Evolutionary conservation across 2,329 filamentous ascomycete species (phyloP), one percentile per base, ranked within the genome.

Genomic region (Clarireedia hainanense): DNA sequence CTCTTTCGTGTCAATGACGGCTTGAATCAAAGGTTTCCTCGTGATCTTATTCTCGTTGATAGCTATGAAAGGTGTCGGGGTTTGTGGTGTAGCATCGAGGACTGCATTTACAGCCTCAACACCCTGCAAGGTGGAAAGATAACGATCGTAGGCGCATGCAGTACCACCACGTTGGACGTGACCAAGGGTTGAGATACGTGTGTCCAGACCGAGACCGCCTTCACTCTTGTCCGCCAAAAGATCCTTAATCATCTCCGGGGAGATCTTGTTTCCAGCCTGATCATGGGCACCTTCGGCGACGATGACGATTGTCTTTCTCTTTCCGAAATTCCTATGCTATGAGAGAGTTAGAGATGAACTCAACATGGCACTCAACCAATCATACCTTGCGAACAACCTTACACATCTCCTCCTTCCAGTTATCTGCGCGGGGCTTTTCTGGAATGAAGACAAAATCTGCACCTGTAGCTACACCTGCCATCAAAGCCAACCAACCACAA

Each of bases 21-120:
- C 91, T 68, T 95, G 82, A 76, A 97, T 88, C 26, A 99, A 76
- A 20, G 91, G 87, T 65, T 91, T 91, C 55, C 91, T 84, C 61
- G 91, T 85, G 69, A 99, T 97, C 76, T 99, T 95, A 80, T 97
- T 97, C 76, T 99, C 94, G 61, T 86, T 91, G 64, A 99, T 91
- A 64, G 91, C 91, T 69, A 99, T 97, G 68, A 99, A 91, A 57
- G 91, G 92, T 49, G 91, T 96, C 55, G 90, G 89, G 0, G 89
- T 92, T 45, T 94, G 87, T 9, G 94, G 91, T 0, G 85, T 95
- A 50, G 90, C 89, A 62, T 95, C 89, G 27, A 96, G 79, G 17
- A 96, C 89, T 23, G 92, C 91, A 66, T 88, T 90, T 67, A 97
- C 91, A 24, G 91, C 92, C 72, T 96, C 91, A 3, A 95, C 90